These are phyloP conservation scores for Lathyrus oleraceus DNA, from an alignment of 306 rosid species.

Conservation along the genomic window DNA sequence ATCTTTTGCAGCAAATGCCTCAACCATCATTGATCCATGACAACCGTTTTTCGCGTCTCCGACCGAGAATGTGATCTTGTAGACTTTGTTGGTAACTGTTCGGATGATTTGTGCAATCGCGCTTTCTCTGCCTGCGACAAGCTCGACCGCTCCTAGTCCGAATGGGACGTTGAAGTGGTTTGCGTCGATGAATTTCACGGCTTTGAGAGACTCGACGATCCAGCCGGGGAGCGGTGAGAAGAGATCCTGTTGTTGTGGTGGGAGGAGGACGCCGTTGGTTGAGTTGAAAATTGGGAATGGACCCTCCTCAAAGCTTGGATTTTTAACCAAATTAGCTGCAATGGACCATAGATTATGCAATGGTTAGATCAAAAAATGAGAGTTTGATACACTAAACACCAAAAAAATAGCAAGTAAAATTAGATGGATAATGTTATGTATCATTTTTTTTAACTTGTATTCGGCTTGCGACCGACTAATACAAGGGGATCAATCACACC, in stretches of 20 bases:
- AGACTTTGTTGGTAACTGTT: conserved; percentile 62
- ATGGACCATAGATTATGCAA: not conserved
- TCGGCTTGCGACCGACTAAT: no score
- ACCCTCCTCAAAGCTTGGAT: conserved; percentile 82
- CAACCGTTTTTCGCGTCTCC: conserved; percentile 94
- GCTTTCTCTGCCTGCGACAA: conserved; percentile 90
- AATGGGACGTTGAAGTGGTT: conserved; percentile 54
- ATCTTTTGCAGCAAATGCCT: conserved; percentile 81
- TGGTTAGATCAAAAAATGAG: conserved; percentile 5
- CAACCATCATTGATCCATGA: conserved; percentile 95
- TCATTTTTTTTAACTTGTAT: no score
- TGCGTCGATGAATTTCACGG: conserved; percentile 75
- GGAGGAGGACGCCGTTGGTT: conserved; percentile 81
- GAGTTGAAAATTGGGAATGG: conserved; percentile 83
- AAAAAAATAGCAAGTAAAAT: conserved; percentile 2
- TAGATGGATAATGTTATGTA: not conserved
- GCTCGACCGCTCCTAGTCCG: conserved; percentile 76
- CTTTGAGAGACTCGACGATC: conserved; percentile 92
- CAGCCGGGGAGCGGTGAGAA: conserved; percentile 94
- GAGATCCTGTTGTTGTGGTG: conserved; percentile 79
- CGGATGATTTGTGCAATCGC: conserved; percentile 81
- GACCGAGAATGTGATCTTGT: conserved; percentile 60
- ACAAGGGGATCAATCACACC: no score
- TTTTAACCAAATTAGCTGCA: conserved; percentile 80
- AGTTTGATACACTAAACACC: not conserved